phyloP scores from a whole-genome alignment of 208 protist genomes.

The Wallacemonas sp. region DNA sequence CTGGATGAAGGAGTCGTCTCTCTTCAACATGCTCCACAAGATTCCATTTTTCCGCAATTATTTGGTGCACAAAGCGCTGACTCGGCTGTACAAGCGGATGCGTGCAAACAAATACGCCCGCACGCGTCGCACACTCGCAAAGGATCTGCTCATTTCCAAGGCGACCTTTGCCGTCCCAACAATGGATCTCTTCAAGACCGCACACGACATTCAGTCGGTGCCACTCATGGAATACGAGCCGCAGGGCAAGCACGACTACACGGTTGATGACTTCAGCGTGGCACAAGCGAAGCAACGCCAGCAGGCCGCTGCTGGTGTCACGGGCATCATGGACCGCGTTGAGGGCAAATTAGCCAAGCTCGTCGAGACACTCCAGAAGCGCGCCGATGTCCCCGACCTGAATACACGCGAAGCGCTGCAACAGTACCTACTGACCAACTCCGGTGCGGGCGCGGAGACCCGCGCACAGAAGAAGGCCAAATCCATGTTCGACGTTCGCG shows the following conservation, averaged over 20 bases:
- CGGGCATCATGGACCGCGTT: conserved; percentile 65
- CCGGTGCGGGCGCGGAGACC: conserved; percentile 34
- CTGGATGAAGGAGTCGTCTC: conserved; percentile 90
- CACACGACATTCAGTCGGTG: conserved; percentile 73
- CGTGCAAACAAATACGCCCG: conserved; percentile 73
- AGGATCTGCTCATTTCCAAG: conserved; percentile 85
- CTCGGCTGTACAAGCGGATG: conserved; percentile 75
- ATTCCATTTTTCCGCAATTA: conserved; percentile 94
- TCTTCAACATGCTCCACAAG: conserved; percentile 92
- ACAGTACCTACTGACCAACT: conserved; percentile 88
- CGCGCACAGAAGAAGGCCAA: conserved; percentile 76
- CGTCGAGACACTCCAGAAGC: conserved; percentile 69
- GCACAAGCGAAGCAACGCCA: conserved; percentile 76
- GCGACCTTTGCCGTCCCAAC: conserved; percentile 77
- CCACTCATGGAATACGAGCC: conserved; percentile 79
- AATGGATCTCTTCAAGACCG: conserved; percentile 77
- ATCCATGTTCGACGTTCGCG: conserved; percentile 90
- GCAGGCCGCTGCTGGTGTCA: conserved; percentile 50
- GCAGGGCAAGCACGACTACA: conserved; percentile 87
- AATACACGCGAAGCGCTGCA: conserved; percentile 90
- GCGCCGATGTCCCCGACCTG: conserved; percentile 91
- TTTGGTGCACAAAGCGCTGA: conserved; percentile 90
- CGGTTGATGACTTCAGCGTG: conserved; percentile 80
- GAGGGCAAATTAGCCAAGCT: conserved; percentile 85
- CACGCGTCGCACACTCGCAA: conserved; percentile 59